Base-by-base conservation (phyloP, 768 basidiomycete species). In the Lactifluus volemus region DNA sequence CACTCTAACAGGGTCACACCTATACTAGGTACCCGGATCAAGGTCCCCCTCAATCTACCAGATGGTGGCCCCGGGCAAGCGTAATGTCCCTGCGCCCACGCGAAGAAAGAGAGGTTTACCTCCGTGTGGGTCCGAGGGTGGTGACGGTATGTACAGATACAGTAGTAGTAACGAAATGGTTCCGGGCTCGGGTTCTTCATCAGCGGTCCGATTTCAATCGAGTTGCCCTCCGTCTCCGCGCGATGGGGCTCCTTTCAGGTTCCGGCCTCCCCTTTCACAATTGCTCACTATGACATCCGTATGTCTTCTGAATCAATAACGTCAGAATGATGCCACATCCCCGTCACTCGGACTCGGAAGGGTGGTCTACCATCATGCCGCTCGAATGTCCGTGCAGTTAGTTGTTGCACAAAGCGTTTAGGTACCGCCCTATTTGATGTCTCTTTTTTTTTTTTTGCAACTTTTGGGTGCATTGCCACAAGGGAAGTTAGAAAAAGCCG, bases 191-290 rank as follows among this genome's bases (percentile, higher is more conserved):
- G 25, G 12, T 7, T 19, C 5, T 38, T 55, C 50, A 52, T 25
- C 38, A 30, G 61, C 48, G 47, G 57, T 42, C 47, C 61, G 52
- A 62, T 29, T 58, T 34, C 42, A 61, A 15, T 56, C 55, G 44
- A 56, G 49, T 11, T 38, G 38, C 1, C 6, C 1, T 38, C 3
- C 38, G 38, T 38, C 38, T 38, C 38, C 10, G 38, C 38, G 38
- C 49, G 29, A 48, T 42, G 41, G 15, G n/a, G 39, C 9, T 48
- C 45, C 19, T 42, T 42, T 42, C 4, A 6, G 2, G 17, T 17
- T 42, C n/a, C 44, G 44, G 19, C 8, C 44, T 9, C 38, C 12
- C 12, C 3, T 38, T 11, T 38, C 38, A 38, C 38, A 7, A 38
- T 38, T 38, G 38, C 3, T 25, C 25, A 25, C 38, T 11, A 38